Evolutionary conservation across 306 rosid species (phyloP).

Genomic region (Quercus gilva): DNA sequence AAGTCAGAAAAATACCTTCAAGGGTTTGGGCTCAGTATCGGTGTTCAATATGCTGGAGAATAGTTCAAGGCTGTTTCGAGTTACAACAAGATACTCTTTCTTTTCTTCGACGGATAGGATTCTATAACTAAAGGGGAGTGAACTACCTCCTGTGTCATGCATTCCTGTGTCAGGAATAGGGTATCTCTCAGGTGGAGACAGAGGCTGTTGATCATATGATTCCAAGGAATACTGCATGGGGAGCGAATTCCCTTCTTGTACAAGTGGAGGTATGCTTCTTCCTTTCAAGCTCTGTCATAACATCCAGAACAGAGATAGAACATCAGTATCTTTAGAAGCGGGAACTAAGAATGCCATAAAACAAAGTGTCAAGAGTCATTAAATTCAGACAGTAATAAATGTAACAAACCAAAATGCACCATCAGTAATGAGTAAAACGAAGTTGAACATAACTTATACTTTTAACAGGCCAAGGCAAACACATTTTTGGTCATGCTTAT

Average conservation of each 20-base stretch:
- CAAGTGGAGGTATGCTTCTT: constrained; percentile 33
- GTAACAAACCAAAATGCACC: not conserved
- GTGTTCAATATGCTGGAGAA: constrained; percentile 63
- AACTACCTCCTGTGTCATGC: constrained; percentile 26
- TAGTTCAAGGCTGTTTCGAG: constrained; percentile 77
- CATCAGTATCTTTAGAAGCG: not conserved
- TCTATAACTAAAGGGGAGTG: constrained; percentile 33
- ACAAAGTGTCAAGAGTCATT: not conserved
- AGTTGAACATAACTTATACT: not conserved
- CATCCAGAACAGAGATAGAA: not conserved
- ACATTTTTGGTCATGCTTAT: not conserved
- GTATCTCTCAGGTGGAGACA: constrained; percentile 60
- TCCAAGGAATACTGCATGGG: constrained; percentile 44
- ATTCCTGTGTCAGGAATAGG: constrained; percentile 49
- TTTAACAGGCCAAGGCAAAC: not conserved
- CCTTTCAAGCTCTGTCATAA: constrained; percentile 64
- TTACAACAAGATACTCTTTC: constrained; percentile 61
- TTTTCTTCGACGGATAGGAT: constrained; percentile 53
- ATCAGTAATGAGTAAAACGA: not conserved
- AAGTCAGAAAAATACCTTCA: constrained; percentile 50
- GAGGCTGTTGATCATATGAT: constrained; percentile 36
- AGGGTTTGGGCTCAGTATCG: constrained; percentile 63
- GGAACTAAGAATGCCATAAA: not conserved
- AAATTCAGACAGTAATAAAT: not conserved
- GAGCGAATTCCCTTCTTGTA: constrained; percentile 39